Percentiles rank a stretch among this genome's conserved stretches.
Conservation (phyloP, 2,329 filamentous ascomycete species). For the Cladophialophora chaetospira region DNA sequence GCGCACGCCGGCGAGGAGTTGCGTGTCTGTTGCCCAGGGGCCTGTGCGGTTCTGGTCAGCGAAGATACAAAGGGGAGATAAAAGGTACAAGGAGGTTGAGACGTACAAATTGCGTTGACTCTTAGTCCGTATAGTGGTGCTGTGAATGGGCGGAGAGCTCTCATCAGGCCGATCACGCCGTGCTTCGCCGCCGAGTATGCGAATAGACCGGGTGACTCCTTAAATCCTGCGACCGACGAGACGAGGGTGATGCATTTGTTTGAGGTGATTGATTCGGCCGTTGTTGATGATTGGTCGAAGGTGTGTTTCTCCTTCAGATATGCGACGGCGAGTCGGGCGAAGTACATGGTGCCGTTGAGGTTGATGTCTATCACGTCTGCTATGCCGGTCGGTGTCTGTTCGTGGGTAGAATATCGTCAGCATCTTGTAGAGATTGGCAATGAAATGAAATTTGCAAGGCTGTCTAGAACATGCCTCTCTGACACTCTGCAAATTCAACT, state of each 20-base stretch:
- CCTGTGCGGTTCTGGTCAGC: too few species aligned
- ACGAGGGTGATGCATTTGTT: slow-evolving; percentile 47
- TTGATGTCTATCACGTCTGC: slow-evolving; percentile 39
- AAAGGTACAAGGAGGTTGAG: background rate
- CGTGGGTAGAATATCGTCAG: too few species aligned
- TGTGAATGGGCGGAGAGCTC: slow-evolving; percentile 45
- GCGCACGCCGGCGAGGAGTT: slow-evolving; percentile 42
- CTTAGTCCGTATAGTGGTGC: slow-evolving; percentile 43
- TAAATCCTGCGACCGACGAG: slow-evolving; percentile 53
- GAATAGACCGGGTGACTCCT: slow-evolving; percentile 51
- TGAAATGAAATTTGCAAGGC: background rate
- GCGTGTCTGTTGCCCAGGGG: slow-evolving; percentile 49
- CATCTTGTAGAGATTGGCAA: background rate
- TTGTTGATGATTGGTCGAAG: slow-evolving; percentile 16
- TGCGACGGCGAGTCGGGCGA: slow-evolving; percentile 52
- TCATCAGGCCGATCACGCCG: slow-evolving; percentile 54
- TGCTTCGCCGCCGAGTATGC: slow-evolving; percentile 54
- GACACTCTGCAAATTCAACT: slow-evolving; percentile 24
- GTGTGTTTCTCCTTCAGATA: slow-evolving; percentile 45
- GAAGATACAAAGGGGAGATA: too few species aligned
- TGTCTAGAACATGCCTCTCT: slow-evolving; percentile 15
- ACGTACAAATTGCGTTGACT: slow-evolving; percentile 46
- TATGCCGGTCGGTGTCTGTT: slow-evolving; percentile 26
- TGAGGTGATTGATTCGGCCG: slow-evolving; percentile 20
- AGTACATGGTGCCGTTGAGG: slow-evolving; percentile 48